These are phyloP conservation scores for Daedaleopsis nitida DNA, from an alignment of 768 basidiomycete genomes.

Conservation along the genomic window DNA sequence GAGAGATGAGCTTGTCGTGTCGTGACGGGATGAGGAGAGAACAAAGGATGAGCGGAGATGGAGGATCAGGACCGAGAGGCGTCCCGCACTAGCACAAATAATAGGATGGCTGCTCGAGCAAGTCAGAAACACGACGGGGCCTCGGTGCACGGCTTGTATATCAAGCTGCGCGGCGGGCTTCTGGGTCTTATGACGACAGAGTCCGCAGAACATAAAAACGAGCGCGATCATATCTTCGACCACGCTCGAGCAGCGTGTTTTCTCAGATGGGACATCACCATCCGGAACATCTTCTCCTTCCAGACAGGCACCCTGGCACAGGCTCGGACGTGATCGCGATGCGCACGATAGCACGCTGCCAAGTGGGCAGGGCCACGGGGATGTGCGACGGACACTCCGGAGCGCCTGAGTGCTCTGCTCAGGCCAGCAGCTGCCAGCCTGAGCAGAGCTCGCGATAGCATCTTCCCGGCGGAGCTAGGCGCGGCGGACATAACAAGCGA, in stretches of 20 bases:
- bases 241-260: conserved; percentile 21
- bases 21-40: conserved; percentile 1
- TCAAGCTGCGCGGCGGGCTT: conserved; percentile 4
- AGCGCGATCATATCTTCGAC: conserved; percentile 20
- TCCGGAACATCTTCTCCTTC: conserved; percentile 13
- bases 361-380: conserved; percentile 11
- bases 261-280: conserved; percentile 24
- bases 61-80: conserved; percentile 2
- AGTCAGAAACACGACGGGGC: conserved; percentile 13
- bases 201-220: conserved; percentile 15
- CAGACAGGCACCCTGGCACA: neutral
- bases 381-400: neutral
- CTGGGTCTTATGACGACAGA: conserved; percentile 30
- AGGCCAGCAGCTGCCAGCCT: neutral
- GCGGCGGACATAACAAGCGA: neutral
- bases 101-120: conserved; percentile 6
- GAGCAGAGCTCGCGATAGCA: neutral
- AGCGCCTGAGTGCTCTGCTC: neutral
- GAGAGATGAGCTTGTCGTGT: neutral
- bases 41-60: conserved; percentile 11
- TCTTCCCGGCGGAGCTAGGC: neutral
- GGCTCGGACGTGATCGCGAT: conserved; percentile 15
- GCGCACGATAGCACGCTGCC: conserved; percentile 7
- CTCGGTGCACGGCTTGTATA: conserved; percentile 2
- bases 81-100: conserved; percentile 10